Conservation (phyloP, 1,284 basidiomycete species). For the Cerioporus squamosus region DNA sequence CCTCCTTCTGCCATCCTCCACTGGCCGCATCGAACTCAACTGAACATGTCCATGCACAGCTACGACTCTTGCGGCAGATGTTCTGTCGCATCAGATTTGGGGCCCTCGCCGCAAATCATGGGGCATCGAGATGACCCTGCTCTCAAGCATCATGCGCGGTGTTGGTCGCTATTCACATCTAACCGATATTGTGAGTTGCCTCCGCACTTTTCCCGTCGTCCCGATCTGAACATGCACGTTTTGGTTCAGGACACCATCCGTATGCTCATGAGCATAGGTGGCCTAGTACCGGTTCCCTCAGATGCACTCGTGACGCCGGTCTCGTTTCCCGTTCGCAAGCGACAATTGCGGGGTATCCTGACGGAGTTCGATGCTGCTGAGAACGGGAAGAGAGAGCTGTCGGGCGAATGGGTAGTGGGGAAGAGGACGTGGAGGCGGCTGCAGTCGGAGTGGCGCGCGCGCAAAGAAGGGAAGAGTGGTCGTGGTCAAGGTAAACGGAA, state of each 20-base stretch:
- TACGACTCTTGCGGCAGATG: conserved; percentile 68
- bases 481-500: conserved; percentile 43
- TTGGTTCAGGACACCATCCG: conserved; percentile 77
- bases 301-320: conserved; percentile 97
- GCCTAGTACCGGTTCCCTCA: conserved; percentile 87
- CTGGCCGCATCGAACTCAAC: not conserved
- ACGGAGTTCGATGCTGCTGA: conserved; percentile 76
- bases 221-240: not conserved
- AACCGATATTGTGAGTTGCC: conserved; percentile 76
- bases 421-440: conserved; percentile 89
- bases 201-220: not conserved
- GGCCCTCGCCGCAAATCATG: conserved; percentile 86
- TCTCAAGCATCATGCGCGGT: conserved; percentile 86
- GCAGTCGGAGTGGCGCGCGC: conserved; percentile 80
- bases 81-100: conserved; percentile 74
- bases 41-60: conserved; percentile 45
- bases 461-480: conserved; percentile 27
- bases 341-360: conserved; percentile 79
- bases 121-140: conserved; percentile 89
- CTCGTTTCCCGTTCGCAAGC: conserved; percentile 83
- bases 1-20: not conserved
- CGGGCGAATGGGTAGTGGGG: conserved; percentile 96
- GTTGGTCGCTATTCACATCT: conserved; percentile 84
- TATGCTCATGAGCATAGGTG: conserved; percentile 80
- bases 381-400: conserved; percentile 78